Evolutionary conservation across 2,329 filamentous ascomycete genomes (phyloP).

Genomic region (Niveomyces coronatus): DNA sequence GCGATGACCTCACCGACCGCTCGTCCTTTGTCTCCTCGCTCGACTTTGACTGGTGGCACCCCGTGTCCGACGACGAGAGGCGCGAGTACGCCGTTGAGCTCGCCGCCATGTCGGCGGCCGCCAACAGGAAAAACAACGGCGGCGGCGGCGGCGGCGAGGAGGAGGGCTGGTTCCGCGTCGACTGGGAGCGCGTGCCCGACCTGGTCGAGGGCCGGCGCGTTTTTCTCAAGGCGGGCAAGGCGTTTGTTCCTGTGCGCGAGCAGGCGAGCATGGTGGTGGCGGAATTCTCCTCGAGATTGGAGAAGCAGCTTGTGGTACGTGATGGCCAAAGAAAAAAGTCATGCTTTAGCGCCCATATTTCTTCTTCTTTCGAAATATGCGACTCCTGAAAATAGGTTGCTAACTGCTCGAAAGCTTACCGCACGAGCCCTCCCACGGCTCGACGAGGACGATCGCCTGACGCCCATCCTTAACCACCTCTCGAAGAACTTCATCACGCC

Average conservation of each 20-base stretch:
- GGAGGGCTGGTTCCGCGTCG: slow-evolving; percentile 89
- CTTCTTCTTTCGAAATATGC: no score
- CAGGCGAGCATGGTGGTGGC: slow-evolving; percentile 82
- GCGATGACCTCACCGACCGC: slow-evolving; percentile 65
- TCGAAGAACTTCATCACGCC: slow-evolving; percentile 93
- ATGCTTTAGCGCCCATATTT: no score
- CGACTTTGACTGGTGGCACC: slow-evolving; percentile 84
- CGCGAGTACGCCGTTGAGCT: slow-evolving; percentile 52
- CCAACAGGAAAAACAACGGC: slow-evolving; percentile 8
- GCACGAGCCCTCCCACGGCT: slow-evolving; percentile 83
- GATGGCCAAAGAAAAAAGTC: neutral
- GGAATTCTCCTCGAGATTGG: slow-evolving; percentile 72
- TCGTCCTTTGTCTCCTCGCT: slow-evolving; percentile 66
- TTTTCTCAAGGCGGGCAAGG: slow-evolving; percentile 69
- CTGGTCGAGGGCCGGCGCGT: slow-evolving; percentile 72
- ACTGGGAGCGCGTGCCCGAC: slow-evolving; percentile 89
- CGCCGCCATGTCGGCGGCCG: slow-evolving; percentile 32
- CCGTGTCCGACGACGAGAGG: slow-evolving; percentile 70
- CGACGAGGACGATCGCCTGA: slow-evolving; percentile 89
- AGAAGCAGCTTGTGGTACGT: slow-evolving; percentile 70
- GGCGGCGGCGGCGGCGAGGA: slow-evolving; percentile 48
- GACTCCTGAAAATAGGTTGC: no score
- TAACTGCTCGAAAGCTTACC: slow-evolving; percentile 50
- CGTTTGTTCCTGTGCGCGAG: slow-evolving; percentile 80
- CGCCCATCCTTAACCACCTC: slow-evolving; percentile 60